Conservation (phyloP, 2,329 filamentous ascomycete genomes). For the Alternaria rosae region DNA sequence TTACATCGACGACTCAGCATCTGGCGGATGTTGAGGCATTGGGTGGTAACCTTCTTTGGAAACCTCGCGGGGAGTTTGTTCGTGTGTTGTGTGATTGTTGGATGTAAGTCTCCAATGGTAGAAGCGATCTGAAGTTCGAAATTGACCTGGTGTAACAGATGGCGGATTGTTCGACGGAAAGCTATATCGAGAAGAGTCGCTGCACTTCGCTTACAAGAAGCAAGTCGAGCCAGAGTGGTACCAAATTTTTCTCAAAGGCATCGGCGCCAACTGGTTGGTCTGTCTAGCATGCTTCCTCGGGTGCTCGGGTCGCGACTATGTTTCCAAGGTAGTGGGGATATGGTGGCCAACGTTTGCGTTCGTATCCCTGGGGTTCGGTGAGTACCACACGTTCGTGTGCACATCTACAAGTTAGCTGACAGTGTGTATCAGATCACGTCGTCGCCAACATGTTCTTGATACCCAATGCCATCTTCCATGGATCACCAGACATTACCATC, state of each 20-base stretch:
- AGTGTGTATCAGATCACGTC: conserved; percentile 24
- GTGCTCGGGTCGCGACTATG: conserved; percentile 27
- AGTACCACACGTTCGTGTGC: neutral
- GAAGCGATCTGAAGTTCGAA: too few relatives aligned
- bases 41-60: conserved; percentile 58
- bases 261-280: conserved; percentile 34
- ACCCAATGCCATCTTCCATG: conserved; percentile 35
- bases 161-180: conserved; percentile 54
- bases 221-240: conserved; percentile 26
- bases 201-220: conserved; percentile 25
- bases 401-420: neutral
- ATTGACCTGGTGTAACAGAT: conserved; percentile 38
- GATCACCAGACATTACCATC: conserved; percentile 27
- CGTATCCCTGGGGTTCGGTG: conserved; percentile 30
- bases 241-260: conserved; percentile 29
- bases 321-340: conserved; percentile 36
- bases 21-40: conserved; percentile 50
- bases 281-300: conserved; percentile 33
- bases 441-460: conserved; percentile 42
- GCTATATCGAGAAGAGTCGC: conserved; percentile 24
- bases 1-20: conserved; percentile 38
- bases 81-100: conserved; percentile 58
- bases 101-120: conserved; percentile 47
- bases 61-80: conserved; percentile 60
- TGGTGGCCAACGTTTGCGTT: conserved; percentile 39